Base-by-base conservation (phyloP, 2,329 filamentous ascomycete genomes). In the Cladophialophora bantiana region DNA sequence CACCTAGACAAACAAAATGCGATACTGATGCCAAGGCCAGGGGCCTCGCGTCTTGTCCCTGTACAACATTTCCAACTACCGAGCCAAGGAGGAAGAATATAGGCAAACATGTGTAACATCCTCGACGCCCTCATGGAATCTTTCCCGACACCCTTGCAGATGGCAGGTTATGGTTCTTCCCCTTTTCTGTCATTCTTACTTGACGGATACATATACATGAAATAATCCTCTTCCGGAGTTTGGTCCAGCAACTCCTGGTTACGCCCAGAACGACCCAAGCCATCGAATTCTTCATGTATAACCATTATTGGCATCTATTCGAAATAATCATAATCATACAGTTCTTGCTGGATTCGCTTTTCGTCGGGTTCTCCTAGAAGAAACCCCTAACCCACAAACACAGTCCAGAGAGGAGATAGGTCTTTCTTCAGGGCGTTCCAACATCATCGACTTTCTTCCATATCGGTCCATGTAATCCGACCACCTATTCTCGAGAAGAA, bases 241-340 rank as follows among this genome's bases (percentile, higher is more conserved):
- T 10, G 15, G 7, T n/a, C 13, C 15, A 5, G 15, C 40, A 4
- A 7, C 40, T 4, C 13, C 40, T n/a, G n/a, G 4, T 40, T n/a
- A n/a, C 15, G 15, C 15, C 7, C 15, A 42, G 5, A 42, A n/a
- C 13, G 10, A 10, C n/a, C 18, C 15, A 18, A 42, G 13, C 10
- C 15, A 42, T 10, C 13, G 2, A 5, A n/a, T 18, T 13, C 40
- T n/a, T 42, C 15, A 6, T 18, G 40, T 42, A 5, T n/a, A 7
- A 42, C n/a, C 40, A 42, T n/a, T 42, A 42, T n/a, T n/a, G 15
- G 12, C 40, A 6, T n/a, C 40, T 42, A 10, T 42, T 13, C 15
- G n/a, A 42, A 42, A 4, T n/a, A n/a, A n/a, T 42, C 40, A 42
- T 42, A 42, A 42, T n/a, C 40, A n/a, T 42, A 42, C 40, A 42